Evolutionary conservation across 2,329 filamentous ascomycete genomes (phyloP).

Genomic region (Chaetomiaceae sp.): DNA sequence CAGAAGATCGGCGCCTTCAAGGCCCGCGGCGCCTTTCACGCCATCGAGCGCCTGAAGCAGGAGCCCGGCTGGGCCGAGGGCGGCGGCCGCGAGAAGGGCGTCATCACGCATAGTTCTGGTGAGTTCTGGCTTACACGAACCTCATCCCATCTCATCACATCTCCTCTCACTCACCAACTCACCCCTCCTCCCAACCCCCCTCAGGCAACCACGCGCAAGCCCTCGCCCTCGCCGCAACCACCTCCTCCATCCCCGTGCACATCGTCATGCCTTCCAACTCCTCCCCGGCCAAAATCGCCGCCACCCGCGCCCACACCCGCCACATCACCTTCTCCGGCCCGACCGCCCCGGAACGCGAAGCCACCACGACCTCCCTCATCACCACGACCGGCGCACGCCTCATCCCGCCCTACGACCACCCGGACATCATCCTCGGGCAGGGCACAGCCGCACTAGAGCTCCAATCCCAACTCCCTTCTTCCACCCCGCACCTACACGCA

Average conservation of each 20-base stretch:
- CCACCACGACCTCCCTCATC: constrained; percentile 63
- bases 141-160: not conserved
- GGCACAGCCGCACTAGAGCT: constrained; percentile 85
- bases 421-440: constrained; percentile 85
- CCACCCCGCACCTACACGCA: constrained; percentile 24
- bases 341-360: constrained; percentile 75
- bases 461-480: constrained; percentile 52
- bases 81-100: constrained; percentile 57
- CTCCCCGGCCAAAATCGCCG: constrained; percentile 79
- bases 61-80: constrained; percentile 56
- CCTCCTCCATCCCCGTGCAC: constrained; percentile 68
- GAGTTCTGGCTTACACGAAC: constrained; percentile 23
- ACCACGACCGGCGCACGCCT: constrained; percentile 67
- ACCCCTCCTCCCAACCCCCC: not conserved
- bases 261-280: constrained; percentile 91
- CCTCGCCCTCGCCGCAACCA: constrained; percentile 73
- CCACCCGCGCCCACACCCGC: constrained; percentile 71
- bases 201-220: constrained; percentile 92
- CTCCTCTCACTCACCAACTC: not conserved
- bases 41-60: constrained; percentile 61
- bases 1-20: constrained; percentile 93
- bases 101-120: constrained; percentile 89
- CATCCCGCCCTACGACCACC: constrained; percentile 88
- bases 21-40: constrained; percentile 83
- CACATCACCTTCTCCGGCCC: constrained; percentile 74